Percentiles rank a stretch among this genome's conserved stretches.
These are phyloP conservation scores for Urtica urens DNA, from an alignment of 306 rosid genomes.

Conservation along the genomic window DNA sequence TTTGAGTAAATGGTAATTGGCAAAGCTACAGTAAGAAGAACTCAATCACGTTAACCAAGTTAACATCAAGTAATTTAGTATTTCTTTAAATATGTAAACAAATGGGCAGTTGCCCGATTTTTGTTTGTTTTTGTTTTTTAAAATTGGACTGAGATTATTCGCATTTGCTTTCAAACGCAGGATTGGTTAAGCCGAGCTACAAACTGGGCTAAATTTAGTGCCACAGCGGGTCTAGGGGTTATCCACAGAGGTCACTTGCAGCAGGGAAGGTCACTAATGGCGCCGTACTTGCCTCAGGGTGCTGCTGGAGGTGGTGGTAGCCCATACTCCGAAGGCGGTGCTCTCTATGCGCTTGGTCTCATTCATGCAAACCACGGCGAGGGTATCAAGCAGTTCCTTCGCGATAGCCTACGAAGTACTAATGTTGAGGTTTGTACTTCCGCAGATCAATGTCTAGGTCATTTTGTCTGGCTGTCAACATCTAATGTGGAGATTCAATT, in stretches of 20 bases:
- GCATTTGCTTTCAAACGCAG: conserved; percentile 26
- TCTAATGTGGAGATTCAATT: conserved; percentile 10
- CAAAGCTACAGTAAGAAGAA: no score
- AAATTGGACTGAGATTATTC: conserved; percentile 4
- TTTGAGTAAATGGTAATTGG: no score
- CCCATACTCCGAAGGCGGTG: conserved; percentile 96
- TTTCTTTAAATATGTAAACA: no score
- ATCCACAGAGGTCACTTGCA: conserved; percentile 95
- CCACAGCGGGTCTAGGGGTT: conserved; percentile 95
- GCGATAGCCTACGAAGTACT: conserved; percentile 78
- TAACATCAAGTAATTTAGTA: no score
- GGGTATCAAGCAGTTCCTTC: conserved; percentile 93
- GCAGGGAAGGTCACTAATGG: conserved; percentile 94
- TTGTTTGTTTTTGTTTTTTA: conserved; percentile 1
- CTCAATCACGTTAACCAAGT: no score
- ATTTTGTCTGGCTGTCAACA: conserved; percentile 6
- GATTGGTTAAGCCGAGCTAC: conserved; percentile 99
- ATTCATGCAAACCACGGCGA: conserved; percentile 98
- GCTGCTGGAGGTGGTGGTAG: conserved; percentile 91
- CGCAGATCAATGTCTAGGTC: conserved; percentile 6
- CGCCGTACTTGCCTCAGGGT: conserved; percentile 96
- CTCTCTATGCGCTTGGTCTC: conserved; percentile 91
- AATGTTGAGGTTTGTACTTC: conserved; percentile 70
- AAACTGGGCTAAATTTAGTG: conserved; percentile 98
- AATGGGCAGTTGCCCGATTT: no score